Conservation (phyloP, 495 filamentous ascomycete genomes). For the Sordaria brevicollis region DNA sequence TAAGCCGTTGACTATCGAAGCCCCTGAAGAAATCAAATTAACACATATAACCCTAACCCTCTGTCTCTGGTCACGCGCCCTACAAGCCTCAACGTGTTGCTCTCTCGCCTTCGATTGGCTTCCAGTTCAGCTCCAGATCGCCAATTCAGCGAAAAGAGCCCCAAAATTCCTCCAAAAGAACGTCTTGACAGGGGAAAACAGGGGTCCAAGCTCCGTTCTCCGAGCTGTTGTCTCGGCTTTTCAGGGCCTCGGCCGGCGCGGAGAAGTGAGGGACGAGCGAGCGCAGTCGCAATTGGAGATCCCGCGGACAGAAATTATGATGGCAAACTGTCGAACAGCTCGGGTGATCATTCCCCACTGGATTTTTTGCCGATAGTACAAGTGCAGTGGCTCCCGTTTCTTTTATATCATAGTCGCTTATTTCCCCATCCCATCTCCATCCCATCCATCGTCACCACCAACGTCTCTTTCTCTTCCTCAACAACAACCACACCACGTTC, state of each 20-base stretch:
- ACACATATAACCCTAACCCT: background rate
- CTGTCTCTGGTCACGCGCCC: background rate
- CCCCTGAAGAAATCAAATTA: background rate
- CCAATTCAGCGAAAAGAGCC: background rate
- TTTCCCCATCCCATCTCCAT: background rate
- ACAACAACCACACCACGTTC: background rate
- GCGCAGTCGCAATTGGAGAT: background rate
- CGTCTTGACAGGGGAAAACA: background rate
- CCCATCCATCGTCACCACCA: conserved; percentile 1
- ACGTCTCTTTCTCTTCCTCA: background rate
- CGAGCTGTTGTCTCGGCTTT: background rate
- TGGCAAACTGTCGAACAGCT: background rate
- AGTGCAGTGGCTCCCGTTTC: too few relatives aligned
- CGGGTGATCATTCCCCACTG: background rate
- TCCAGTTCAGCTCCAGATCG: background rate
- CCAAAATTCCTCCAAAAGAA: background rate
- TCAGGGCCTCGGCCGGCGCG: background rate
- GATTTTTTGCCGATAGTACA: background rate
- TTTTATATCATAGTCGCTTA: background rate
- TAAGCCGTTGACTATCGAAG: background rate
- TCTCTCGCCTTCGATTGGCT: conserved; percentile 5
- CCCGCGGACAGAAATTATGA: background rate
- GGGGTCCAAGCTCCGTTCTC: background rate
- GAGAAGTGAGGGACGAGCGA: background rate
- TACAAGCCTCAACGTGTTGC: background rate